Evolutionary conservation across 331 rosid genomes (phyloP).

Genomic region (Rosa hybrid): DNA sequence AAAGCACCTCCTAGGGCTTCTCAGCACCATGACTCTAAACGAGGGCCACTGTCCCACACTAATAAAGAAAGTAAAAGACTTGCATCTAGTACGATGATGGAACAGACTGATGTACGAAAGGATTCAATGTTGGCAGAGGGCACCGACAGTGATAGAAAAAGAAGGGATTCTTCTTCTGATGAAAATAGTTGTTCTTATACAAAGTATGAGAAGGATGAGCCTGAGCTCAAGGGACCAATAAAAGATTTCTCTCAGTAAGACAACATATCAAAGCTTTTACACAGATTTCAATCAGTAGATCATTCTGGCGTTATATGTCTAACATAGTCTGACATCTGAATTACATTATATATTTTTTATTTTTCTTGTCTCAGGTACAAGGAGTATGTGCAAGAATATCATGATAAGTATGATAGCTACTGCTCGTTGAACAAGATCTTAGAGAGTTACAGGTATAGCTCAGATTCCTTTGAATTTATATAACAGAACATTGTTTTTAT

Average conservation of each 20-base stretch:
- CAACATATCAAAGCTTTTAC: conserved; percentile 21
- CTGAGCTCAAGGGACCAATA: conserved; percentile 91
- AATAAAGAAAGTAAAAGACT: conserved; percentile 59
- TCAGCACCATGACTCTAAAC: conserved; percentile 55
- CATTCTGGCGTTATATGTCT: neutral
- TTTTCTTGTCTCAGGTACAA: conserved; percentile 51
- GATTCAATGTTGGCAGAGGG: conserved; percentile 62
- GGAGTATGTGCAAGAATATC: conserved; percentile 88
- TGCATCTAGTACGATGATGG: conserved; percentile 50
- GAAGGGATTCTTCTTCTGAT: conserved; percentile 95
- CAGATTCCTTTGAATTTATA: conserved; percentile 6
- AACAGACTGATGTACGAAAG: conserved; percentile 56
- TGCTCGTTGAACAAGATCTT: conserved; percentile 83
- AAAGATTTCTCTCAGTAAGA: conserved; percentile 78
- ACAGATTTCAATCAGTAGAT: neutral
- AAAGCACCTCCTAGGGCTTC: conserved; percentile 46
- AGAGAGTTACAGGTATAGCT: conserved; percentile 69
- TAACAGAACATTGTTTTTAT: neutral
- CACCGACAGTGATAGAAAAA: conserved; percentile 67
- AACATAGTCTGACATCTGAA: conserved; percentile 17
- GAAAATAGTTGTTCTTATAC: conserved; percentile 96
- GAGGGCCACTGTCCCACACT: conserved; percentile 43
- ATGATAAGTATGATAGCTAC: conserved; percentile 85
- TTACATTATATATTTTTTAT: neutral
- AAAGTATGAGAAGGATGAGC: conserved; percentile 85